Evolutionary conservation across 2,329 filamentous ascomycete species (phyloP).

Genomic region (Colletotrichum navitas): DNA sequence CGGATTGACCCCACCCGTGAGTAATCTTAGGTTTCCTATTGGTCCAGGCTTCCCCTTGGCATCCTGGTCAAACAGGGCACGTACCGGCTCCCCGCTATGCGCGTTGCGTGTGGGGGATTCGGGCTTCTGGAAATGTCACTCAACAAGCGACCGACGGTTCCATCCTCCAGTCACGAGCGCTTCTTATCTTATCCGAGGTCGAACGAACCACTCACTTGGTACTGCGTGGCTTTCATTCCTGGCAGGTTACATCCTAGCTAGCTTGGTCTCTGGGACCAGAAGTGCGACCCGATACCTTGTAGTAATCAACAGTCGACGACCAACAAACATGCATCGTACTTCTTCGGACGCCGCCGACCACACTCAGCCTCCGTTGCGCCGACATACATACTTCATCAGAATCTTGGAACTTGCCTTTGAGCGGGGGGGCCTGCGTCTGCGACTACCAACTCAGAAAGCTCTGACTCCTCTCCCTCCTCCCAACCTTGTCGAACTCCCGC

Average conservation of each 20-base stretch:
- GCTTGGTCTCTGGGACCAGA: not conserved
- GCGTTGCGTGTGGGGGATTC: constrained; percentile 11
- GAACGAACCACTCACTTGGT: not conserved
- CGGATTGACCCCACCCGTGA: constrained; percentile 21
- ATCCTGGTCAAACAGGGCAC: not conserved
- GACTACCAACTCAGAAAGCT: constrained; percentile 4
- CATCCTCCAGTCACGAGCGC: constrained; percentile 17
- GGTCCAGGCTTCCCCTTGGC: not conserved
- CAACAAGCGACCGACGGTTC: constrained; percentile 7
- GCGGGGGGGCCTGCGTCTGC: constrained; percentile 1
- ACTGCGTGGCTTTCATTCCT: not conserved
- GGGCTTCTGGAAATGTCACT: constrained; percentile 9
- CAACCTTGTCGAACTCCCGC: not conserved
- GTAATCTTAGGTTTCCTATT: constrained; percentile 28
- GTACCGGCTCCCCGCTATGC: constrained; percentile 4
- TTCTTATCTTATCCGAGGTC: constrained; percentile 29
- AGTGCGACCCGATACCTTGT: not conserved
- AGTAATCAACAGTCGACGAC: not conserved
- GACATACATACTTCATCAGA: not conserved
- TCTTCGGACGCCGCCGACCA: not conserved
- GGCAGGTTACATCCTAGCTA: too few relatives aligned
- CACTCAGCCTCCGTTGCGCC: not conserved
- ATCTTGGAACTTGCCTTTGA: constrained; percentile 16
- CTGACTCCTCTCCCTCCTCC: not conserved
- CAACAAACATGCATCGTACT: too few relatives aligned